A percentile compares a stretch with the other conserved stretches of the same genome.
Evolutionary conservation across 106 monocot species (phyloP).

Genomic region (Dendrobium catenatum): DNA sequence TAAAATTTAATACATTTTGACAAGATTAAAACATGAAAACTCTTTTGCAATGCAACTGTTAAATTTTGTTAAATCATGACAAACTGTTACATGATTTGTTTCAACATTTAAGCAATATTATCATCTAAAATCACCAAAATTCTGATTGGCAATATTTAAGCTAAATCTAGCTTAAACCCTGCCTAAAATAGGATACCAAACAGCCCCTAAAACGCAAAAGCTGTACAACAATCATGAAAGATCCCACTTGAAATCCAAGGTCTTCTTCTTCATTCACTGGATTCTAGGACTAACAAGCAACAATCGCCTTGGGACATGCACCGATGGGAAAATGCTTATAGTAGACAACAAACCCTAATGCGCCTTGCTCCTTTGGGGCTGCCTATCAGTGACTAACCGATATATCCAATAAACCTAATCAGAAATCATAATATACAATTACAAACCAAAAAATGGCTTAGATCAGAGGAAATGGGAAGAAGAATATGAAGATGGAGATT

Average conservation of each 20-base stretch:
- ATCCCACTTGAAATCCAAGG: not conserved
- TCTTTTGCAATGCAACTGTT: too few relatives aligned
- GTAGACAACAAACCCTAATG: not conserved
- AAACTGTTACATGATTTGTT: too few relatives aligned
- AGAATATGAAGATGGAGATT: not conserved
- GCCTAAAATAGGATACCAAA: too few relatives aligned
- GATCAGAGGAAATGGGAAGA: not conserved
- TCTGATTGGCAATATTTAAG: too few relatives aligned
- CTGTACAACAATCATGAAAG: not conserved
- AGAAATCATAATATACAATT: not conserved
- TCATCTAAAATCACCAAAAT: too few relatives aligned
- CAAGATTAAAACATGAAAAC: too few relatives aligned
- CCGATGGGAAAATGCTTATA: not conserved
- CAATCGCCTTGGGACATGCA: not conserved
- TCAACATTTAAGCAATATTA: too few relatives aligned
- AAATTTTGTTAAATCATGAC: too few relatives aligned
- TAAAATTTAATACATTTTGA: too few relatives aligned
- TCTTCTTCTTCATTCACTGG: not conserved
- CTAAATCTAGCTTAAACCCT: too few relatives aligned
- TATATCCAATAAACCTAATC: conserved; percentile 69
- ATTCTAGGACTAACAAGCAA: not conserved
- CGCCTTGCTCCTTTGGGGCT: conserved; percentile 33
- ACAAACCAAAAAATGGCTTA: not conserved
- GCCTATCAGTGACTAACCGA: conserved; percentile 48
- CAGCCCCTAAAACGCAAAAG: too few relatives aligned